Base-by-base conservation (phyloP, 345 rosid species). In the Viola odorata region DNA sequence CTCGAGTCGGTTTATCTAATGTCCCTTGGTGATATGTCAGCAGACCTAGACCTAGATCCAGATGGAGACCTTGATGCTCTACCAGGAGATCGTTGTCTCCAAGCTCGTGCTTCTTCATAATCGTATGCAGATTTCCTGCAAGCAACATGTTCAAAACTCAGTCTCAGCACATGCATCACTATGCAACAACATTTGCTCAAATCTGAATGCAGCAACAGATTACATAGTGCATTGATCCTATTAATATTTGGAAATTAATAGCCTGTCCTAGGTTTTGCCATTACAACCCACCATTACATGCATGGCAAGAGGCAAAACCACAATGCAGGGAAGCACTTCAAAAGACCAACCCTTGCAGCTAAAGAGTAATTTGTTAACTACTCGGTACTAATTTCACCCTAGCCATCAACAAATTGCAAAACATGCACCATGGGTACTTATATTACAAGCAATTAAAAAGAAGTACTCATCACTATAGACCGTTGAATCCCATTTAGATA, bases 11-110 rank as follows among this genome's bases (percentile, higher is more conserved):
- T 48, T 42, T 47, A 65, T 72, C 76, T 63, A 71, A 55, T 47
- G 45, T 63, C 78, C 70, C 81, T 71, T 16, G 84, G 79, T 16
- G 83, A 81, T 60, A 68, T 37, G 55, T 89, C 90, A 39, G 82
- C 91, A 9, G 91, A 87, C 69, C 90, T 73, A n/a, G 96, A 87
- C 59, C 95, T 71, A 15, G 95, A 87, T 41, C 90, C 88, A 0
- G 87, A 79, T 5, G 84, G 88, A 3, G 95, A 83, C 73, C 89
- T 81, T 36, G 90, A 81, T 8, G 67, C 73, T 14, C 79, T 56
- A 37, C 83, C 75, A 40, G 77, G 78, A 1, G 81, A 63, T 1
- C 64, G 32, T 23, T 23, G 44, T 71, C 82, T 77, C 82, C 81
- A 73, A 57, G 71, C 81, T 13, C 75, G 71, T n/a, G 68, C 64